These are phyloP conservation scores for Fraxinus velutina DNA, from an alignment of 305 asterid genomes.

Conservation along the genomic window DNA sequence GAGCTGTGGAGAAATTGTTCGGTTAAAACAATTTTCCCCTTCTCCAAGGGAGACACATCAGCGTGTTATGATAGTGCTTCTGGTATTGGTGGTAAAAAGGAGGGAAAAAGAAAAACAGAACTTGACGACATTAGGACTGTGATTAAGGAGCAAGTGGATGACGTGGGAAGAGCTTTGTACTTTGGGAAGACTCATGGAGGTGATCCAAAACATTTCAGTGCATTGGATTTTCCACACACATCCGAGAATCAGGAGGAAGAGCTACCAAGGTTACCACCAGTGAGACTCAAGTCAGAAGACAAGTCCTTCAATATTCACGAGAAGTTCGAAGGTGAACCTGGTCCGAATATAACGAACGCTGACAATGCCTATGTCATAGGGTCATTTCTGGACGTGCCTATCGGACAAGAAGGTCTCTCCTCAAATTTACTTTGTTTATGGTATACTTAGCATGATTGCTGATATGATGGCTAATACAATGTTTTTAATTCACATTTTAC, in stretches of 20 bases:
- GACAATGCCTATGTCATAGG: conserved; percentile 76
- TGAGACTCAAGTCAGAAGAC: conserved; percentile 83
- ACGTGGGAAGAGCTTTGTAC: conserved; percentile 71
- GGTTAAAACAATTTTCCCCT: conserved; percentile 66
- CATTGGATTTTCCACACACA: conserved; percentile 48
- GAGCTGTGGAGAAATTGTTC: conserved; percentile 65
- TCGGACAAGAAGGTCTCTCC: conserved; percentile 87
- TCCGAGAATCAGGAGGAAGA: conserved; percentile 78
- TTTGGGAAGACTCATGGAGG: conserved; percentile 58
- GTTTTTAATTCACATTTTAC: neutral
- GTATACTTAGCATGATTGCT: neutral
- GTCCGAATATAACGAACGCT: conserved; percentile 51
- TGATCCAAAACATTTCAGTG: conserved; percentile 50
- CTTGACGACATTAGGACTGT: conserved; percentile 51
- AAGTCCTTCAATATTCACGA: conserved; percentile 71
- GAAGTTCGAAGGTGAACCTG: conserved; percentile 69
- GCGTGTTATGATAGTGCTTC: conserved; percentile 53
- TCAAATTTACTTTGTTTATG: conserved; percentile 16
- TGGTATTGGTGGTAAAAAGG: conserved; percentile 47
- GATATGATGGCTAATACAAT: neutral
- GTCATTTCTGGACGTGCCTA: conserved; percentile 86
- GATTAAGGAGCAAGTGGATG: conserved; percentile 81
- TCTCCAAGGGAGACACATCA: conserved; percentile 54
- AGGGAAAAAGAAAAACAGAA: conserved; percentile 59
- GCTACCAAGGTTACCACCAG: conserved; percentile 86